Base-by-base conservation (phyloP, 495 filamentous ascomycete genomes). In the Pseudoneurospora amorphoporcata region DNA sequence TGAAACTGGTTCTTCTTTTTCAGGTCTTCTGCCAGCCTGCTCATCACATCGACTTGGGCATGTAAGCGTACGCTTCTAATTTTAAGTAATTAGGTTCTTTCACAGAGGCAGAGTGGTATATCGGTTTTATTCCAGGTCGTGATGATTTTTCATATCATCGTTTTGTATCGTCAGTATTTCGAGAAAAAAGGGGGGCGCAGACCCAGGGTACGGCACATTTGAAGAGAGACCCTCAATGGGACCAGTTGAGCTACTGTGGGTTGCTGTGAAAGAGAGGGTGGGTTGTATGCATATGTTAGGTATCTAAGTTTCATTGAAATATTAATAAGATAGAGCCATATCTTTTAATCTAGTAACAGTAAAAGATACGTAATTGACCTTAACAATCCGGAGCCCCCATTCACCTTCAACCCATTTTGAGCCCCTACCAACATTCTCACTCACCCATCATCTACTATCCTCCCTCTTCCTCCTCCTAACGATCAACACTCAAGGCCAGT, bases 401-500 rank as follows among this genome's bases (percentile, higher is more conserved):
- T 19, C 17, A 45, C n/a, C 42, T 17, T 9, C 42, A n/a, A 45
- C 17, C 8, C 42, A 7, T n/a, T 37, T n/a, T 45, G 8, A 45
- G 17, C 17, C 17, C 43, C 45, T 12, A 53, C 19, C 10, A 53
- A 12, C 12, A 12, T 16, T 61, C 53, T 7, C 12, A 61, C 23
- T 61, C 7, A 61, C 3, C 12, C 14, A 61, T 32, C 53, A 32
- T 2, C 23, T 3, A 32, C 9, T 9, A 14, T 37, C 35, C 47
- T 29, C 19, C n/a, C 4, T 40, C 19, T 2, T 23, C 12, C 19
- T 53, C 19, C 45, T 7, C 45, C 1, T 53, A 2, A 8, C 8
- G 45, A 8, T 10, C n/a, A 53, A 23, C 19, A 53, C 53, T 77
- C 81, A 90, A 69, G 79, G 77, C 92, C 92, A 97, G 79, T 96